Evolutionary conservation across 2,329 filamentous ascomycete genomes (phyloP), one percentile per base, ranked within the genome.

Genomic region (Myriosclerotinia scirpicola): DNA sequence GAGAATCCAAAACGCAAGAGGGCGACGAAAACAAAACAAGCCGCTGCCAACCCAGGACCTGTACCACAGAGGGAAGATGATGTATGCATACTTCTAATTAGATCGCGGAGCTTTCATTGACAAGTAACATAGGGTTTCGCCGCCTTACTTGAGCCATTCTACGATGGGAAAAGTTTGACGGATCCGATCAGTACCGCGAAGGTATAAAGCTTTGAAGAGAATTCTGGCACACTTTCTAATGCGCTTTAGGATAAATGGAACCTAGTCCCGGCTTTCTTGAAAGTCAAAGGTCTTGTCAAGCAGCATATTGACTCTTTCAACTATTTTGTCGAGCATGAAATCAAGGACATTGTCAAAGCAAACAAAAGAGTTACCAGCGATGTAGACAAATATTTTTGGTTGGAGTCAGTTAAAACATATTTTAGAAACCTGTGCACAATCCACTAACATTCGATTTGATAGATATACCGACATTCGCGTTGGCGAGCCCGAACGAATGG

Each of bases 341-440:
- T 99, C 78, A 97, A 97, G 80, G 93, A 97, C 74, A 99, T 99
- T 73, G 90, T 99, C 71, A 89, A 92, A 76, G 91, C 94, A 62
- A 98, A 97, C 77, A 88, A 90, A 59, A 90, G 88, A 52, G 91
- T 99, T 70, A 87, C 90, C 72, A 97, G 93, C 78, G 94, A 98
- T 81, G 91, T 95, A 55, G 93, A 98, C 75, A 91, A 90, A 70
- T 90, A 90, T 71, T 98, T 98, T 77, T 96, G 91, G 82, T 88
- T 98, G 73, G 92, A 95, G 83, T 83, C 77, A 64, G 74, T 71
- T 12, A 9, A 26, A 42, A 30, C 3, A 11, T 15, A 11, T 30
- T 22, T 9, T 15, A 50, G 5, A n/a, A 3, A 20, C 30, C 22
- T 50, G 22, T 8, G 12, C 26, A n/a, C 42, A 14, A 30, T 30